A percentile compares a stretch with the other conserved stretches of the same genome.
Evolutionary conservation across 2,329 filamentous ascomycete species (phyloP).

Genomic region (Xylaria sp.): DNA sequence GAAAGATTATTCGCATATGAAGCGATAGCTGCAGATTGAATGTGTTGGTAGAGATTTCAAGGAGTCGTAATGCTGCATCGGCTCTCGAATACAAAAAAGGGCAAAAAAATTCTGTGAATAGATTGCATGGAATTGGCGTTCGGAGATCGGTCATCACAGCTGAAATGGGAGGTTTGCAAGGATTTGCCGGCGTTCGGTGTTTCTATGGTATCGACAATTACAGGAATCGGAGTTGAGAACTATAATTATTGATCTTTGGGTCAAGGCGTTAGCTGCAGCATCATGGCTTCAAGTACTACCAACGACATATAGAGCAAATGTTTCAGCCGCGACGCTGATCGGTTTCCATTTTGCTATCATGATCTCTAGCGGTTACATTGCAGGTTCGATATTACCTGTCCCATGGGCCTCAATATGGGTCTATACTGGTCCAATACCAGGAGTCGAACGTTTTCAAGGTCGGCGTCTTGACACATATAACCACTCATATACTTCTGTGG

Average conservation of each 20-base stretch:
- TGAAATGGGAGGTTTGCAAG: conserved; percentile 9
- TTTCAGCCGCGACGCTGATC: background rate
- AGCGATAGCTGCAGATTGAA: conserved; percentile 24
- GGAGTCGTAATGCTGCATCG: background rate
- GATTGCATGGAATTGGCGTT: conserved; percentile 30
- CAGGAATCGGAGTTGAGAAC: background rate
- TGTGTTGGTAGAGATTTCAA: background rate
- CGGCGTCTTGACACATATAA: too few species aligned
- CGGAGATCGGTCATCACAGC: background rate
- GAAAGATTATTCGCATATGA: conserved; percentile 59
- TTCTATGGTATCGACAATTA: background rate
- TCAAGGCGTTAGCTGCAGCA: background rate
- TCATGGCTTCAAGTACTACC: background rate
- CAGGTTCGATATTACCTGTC: background rate
- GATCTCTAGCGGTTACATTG: background rate
- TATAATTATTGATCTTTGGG: background rate
- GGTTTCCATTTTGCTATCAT: background rate
- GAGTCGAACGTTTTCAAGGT: too few species aligned
- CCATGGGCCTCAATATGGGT: background rate
- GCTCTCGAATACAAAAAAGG: background rate
- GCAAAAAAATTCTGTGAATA: background rate
- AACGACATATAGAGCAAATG: background rate
- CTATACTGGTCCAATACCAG: too few species aligned
- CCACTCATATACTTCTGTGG: too few species aligned
- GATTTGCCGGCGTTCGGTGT: conserved; percentile 26